These are phyloP conservation scores for Penicillium simplicissimum DNA, from an alignment of 495 filamentous ascomycete genomes.

Conservation along the genomic window DNA sequence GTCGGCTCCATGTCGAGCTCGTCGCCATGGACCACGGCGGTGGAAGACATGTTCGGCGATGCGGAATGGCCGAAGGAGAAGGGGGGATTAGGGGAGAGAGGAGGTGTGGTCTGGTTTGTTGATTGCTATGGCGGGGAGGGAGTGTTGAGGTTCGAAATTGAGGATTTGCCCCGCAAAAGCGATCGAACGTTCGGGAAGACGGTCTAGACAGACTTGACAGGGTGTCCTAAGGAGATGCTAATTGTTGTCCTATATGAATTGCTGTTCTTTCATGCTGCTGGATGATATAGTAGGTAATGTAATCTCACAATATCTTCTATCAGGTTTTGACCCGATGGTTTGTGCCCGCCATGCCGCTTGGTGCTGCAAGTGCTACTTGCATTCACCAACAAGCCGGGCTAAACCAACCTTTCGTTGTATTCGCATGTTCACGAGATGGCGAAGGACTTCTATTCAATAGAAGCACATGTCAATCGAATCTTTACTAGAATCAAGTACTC, in stretches of 20 bases:
- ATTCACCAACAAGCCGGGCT: background rate
- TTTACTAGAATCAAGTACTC: background rate
- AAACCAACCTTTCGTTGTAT: background rate
- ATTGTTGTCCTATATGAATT: background rate
- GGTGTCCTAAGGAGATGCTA: background rate
- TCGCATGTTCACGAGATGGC: background rate
- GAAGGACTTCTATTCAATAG: background rate
- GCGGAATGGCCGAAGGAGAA: slow-evolving; percentile 6
- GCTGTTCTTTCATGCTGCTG: background rate
- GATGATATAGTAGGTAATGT: background rate
- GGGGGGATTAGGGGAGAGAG: background rate
- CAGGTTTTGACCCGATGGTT: background rate
- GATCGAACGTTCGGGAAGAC: slow-evolving; percentile 40
- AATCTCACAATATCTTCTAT: background rate
- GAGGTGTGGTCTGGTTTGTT: slow-evolving; percentile 6
- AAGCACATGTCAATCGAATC: background rate
- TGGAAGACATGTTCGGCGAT: slow-evolving; percentile 55
- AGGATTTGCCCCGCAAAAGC: slow-evolving; percentile 39
- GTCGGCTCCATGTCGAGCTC: slow-evolving; percentile 86
- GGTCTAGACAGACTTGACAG: slow-evolving; percentile 6
- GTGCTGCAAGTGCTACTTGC: background rate
- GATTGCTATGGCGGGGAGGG: slow-evolving; percentile 7
- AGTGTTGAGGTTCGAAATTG: slow-evolving; percentile 24
- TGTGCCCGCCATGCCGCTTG: background rate
- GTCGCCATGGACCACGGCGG: slow-evolving; percentile 62